These are phyloP conservation scores for Coemansia sp. DNA, from an alignment of 192 early-diverging fungal genomes.

Conservation along the genomic window DNA sequence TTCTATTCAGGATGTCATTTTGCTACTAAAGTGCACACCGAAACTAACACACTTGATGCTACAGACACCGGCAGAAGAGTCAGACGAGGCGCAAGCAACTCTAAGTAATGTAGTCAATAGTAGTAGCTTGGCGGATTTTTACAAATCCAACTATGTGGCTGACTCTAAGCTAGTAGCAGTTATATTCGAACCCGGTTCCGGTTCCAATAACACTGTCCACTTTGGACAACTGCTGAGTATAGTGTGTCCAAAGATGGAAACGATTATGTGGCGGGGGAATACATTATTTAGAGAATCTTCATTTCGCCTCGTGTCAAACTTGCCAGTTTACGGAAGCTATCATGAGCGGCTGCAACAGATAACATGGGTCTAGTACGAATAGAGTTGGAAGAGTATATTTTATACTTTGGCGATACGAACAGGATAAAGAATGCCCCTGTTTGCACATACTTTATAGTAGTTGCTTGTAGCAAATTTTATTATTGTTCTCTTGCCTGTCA, in stretches of 20 bases:
- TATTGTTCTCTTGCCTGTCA: neutral
- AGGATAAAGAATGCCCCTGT: neutral
- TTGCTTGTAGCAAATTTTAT: neutral
- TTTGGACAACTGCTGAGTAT: neutral
- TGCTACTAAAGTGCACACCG: neutral
- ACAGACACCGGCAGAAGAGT: neutral
- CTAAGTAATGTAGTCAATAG: neutral
- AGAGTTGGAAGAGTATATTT: no score
- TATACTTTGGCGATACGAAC: no score
- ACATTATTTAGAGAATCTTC: neutral
- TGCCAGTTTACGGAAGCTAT: neutral
- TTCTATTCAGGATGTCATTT: neutral
- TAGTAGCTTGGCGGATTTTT: neutral
- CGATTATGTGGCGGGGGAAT: neutral
- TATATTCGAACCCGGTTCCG: neutral
- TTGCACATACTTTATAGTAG: neutral
- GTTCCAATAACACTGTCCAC: neutral
- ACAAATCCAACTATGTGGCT: neutral
- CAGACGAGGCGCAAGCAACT: neutral
- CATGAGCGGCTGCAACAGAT: neutral
- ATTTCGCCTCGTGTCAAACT: neutral
- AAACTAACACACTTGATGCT: neutral
- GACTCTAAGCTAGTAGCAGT: neutral
- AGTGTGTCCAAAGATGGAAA: neutral
- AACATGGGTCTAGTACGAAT: neutral